Base-by-base conservation (phyloP, 352 stramenopile genomes). In the Globisporangium uncinulatum region DNA sequence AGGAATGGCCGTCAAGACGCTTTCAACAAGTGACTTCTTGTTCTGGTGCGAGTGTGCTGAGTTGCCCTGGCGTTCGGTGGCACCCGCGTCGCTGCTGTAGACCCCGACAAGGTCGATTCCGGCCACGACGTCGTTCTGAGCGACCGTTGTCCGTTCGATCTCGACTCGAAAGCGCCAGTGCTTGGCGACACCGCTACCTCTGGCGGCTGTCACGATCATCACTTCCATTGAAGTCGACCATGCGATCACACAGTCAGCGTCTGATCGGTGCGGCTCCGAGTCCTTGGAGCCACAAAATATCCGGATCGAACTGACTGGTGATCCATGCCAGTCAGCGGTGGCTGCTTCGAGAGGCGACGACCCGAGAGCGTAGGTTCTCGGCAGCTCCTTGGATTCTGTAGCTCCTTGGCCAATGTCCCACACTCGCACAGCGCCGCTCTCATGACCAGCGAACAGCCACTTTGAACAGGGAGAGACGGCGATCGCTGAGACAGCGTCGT, bases 401-500 rank as follows among this genome's bases (percentile, higher is more conserved):
- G 39, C 4, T 32, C 5, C 48, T 24, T 14, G 43, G 5, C 19
- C 36, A 29, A 76, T 62, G 36, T 71, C 78, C 83, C 83, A 93
- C 9, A 88, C 68, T 14, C 69, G 75, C 21, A 93, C 56, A 0
- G 61, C 42, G 14, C 79, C 79, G 21, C 63, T 72, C 1, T 2
- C 36, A 31, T 77, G 69, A 0, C 78, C 75, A 24, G 66, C 73
- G 32, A 89, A 69, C 19, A 93, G 59, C 83, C 83, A 93, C 17
- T 72, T 53, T 13, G 65, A 67, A 61, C 65, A 76, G 6, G 51
- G 49, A 3, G 65, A 74, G 17, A 84, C 36, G 0, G 65, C 19
- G 44, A 89, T 51, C 24, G 68, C 45, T 6, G 71, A 66, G 46
- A 87, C 67, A 1, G 21, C 32, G 36, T 82, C 62, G 29, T 49